Conservation (phyloP, 2,329 filamentous ascomycete species). For the Cladosporium sp. region DNA sequence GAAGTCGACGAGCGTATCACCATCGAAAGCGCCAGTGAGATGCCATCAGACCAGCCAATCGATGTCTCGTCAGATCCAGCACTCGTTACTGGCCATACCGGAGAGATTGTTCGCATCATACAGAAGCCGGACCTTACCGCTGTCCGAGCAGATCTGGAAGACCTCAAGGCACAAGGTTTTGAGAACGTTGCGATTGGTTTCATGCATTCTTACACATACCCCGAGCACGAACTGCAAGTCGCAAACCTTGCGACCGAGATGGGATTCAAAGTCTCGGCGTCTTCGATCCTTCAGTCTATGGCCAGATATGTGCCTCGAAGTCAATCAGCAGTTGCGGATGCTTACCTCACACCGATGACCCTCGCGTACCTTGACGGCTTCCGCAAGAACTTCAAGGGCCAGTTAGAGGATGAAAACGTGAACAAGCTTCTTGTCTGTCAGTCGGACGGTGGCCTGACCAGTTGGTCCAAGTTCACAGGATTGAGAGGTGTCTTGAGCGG, state of each 20-base stretch:
- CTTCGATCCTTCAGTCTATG: slow-evolving; percentile 22
- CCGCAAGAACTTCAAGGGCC: slow-evolving; percentile 14
- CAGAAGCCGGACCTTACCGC: slow-evolving; percentile 18
- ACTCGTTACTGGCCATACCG: slow-evolving; percentile 34
- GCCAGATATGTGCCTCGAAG: slow-evolving; percentile 16
- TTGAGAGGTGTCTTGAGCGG: slow-evolving; percentile 75
- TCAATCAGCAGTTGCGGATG: slow-evolving; percentile 16
- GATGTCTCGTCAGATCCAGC: slow-evolving; percentile 36
- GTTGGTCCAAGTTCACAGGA: slow-evolving; percentile 63
- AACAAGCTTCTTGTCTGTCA: slow-evolving; percentile 49
- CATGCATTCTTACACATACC: slow-evolving; percentile 30
- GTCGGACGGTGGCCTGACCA: slow-evolving; percentile 61
- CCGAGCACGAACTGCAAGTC: slow-evolving; percentile 26
- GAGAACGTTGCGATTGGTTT: slow-evolving; percentile 33
- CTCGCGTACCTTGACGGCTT: slow-evolving; percentile 15
- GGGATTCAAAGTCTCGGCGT: slow-evolving; percentile 28
- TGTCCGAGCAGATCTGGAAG: slow-evolving; percentile 15
- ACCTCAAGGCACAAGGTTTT: slow-evolving; percentile 29
- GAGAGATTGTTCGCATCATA: slow-evolving; percentile 26
- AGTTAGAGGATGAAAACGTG: slow-evolving; percentile 7
- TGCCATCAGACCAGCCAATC: slow-evolving; percentile 11
- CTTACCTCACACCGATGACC: slow-evolving; percentile 16
- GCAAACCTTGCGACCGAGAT: slow-evolving; percentile 25
- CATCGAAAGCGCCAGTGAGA: slow-evolving; percentile 26
- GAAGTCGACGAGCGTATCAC: slow-evolving; percentile 25